Evolutionary conservation across 106 monocot genomes (phyloP).

Genomic region (Dactylorhiza incarnata): DNA sequence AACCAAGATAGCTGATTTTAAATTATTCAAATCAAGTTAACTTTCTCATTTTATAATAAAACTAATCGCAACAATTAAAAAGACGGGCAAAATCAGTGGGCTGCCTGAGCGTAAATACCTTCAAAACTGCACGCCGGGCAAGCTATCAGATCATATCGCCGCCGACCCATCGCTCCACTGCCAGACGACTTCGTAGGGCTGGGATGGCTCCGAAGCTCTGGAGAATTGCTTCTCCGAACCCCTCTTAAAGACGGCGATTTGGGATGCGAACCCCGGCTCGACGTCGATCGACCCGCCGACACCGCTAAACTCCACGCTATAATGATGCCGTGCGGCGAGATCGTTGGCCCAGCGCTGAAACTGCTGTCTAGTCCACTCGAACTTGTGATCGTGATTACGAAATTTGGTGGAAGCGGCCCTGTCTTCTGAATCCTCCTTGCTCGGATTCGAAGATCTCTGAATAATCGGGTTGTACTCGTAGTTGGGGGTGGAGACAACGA

Average conservation of each 20-base stretch:
- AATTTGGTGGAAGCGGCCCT: conserved; percentile 55
- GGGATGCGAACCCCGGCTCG: conserved; percentile 95
- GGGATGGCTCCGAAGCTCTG: conserved; percentile 6
- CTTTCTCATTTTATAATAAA: too few species aligned
- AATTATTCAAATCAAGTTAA: too few species aligned
- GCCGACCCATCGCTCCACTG: conserved; percentile 43
- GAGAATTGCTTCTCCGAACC: not conserved
- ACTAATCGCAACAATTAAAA: too few species aligned
- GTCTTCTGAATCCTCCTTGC: conserved; percentile 57
- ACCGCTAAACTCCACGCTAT: conserved; percentile 76
- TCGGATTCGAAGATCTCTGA: conserved; percentile 37
- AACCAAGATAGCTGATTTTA: too few species aligned
- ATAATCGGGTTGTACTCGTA: conserved; percentile 96
- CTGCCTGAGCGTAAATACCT: too few species aligned
- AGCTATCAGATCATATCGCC: too few species aligned
- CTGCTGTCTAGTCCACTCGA: conserved; percentile 92
- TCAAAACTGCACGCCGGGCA: too few species aligned
- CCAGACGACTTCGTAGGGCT: conserved; percentile 67
- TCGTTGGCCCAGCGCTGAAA: conserved; percentile 73
- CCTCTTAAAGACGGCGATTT: conserved; percentile 80
- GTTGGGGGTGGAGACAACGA: conserved; percentile 92
- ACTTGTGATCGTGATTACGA: conserved; percentile 93
- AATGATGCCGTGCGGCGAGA: conserved; percentile 53
- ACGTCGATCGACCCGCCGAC: conserved; percentile 73
- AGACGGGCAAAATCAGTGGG: too few species aligned